Evolutionary conservation across 495 filamentous ascomycete species (phyloP), one percentile per base, ranked within the genome.

Genomic region (Hypoxylon intermedium): DNA sequence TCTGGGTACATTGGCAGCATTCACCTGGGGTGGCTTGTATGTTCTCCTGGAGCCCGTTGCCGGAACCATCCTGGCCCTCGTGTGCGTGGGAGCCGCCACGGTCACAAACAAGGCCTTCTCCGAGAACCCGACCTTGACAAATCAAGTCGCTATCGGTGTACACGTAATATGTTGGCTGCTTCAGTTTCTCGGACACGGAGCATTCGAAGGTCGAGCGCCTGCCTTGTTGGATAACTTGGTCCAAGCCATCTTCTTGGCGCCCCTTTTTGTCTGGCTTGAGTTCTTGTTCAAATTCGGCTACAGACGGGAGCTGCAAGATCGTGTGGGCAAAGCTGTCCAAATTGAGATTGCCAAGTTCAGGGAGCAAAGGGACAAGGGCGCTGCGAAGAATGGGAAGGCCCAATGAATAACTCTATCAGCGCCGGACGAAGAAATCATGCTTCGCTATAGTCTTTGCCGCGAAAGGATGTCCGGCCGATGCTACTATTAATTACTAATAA

Each of bases 241-340:
- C 19, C 93, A 97, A 72, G 92, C 94, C 19, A 68, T 97, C 49
- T 87, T 98, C 56, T 81, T 98, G n/a, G 94, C 94, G 0, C 94
- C 94, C n/a, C 85, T 98, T 61, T 98, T 98, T 67, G 92, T 98
- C 24, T 98, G 93, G 90, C 88, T 98, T 70, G 93, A 98, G 79
- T 76, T 96, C 13, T 77, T 98, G 18, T 98, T 98, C 77, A 86
- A 80, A 67, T 85, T 93, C 49, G 94, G 94, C 5, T 98, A 98
- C 74, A 83, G 94, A 19, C 89, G 89, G 0, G 93, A 93, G 70
- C 75, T 98, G 68, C 89, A 90, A 75, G 79, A 82, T 43, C 82
- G 94, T 33, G 82, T 97, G 28, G 84, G 92, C 45, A 85, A 87
- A 61, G 87, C 80, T 21, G 89, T 97, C 2, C 73, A 85, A 70